Conservation (phyloP, 140 eudicot species). For the Anethum foeniculum region DNA sequence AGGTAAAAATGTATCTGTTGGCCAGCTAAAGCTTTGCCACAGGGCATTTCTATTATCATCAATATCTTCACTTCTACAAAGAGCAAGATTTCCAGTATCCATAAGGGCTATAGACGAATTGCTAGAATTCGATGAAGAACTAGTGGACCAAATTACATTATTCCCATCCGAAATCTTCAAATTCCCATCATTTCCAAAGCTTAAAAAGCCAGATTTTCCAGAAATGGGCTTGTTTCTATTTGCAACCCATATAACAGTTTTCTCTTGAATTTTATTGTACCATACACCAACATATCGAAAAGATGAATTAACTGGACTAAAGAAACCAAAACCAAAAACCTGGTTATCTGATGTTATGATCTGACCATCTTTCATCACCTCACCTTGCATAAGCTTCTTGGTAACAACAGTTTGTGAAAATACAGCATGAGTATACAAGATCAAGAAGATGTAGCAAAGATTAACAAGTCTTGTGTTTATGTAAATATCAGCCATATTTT, state of each 20-base stretch:
- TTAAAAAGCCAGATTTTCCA: slow-evolving; percentile 27
- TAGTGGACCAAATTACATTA: slow-evolving; percentile 38
- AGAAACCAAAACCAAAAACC: slow-evolving; percentile 58
- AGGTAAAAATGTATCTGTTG: slow-evolving; percentile 61
- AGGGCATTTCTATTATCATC: slow-evolving; percentile 15
- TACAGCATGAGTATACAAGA: slow-evolving; percentile 19
- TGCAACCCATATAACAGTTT: slow-evolving; percentile 72
- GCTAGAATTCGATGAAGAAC: slow-evolving; percentile 9
- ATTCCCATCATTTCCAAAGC: slow-evolving; percentile 36
- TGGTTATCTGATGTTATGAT: slow-evolving; percentile 39
- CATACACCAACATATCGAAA: slow-evolving; percentile 62
- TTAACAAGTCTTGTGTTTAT: slow-evolving; percentile 7
- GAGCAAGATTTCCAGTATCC: slow-evolving; percentile 53
- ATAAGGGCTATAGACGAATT: slow-evolving; percentile 35
- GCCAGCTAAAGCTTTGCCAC: slow-evolving; percentile 66
- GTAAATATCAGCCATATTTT: slow-evolving; percentile 19
- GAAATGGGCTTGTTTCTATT: slow-evolving; percentile 51
- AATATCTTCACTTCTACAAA: slow-evolving; percentile 15
- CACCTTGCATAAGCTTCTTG: slow-evolving; percentile 34
- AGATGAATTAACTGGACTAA: slow-evolving; percentile 44
- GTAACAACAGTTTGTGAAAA: slow-evolving; percentile 24
- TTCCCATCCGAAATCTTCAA: slow-evolving; percentile 35
- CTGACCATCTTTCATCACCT: slow-evolving; percentile 41
- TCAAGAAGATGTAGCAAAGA: slow-evolving; percentile 7
- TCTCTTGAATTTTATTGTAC: slow-evolving; percentile 28